A percentile compares a stretch with the other conserved stretches of the same genome.
These are phyloP conservation scores for Hortaea werneckii DNA, from an alignment of 2,329 filamentous ascomycete genomes.

Conservation along the genomic window DNA sequence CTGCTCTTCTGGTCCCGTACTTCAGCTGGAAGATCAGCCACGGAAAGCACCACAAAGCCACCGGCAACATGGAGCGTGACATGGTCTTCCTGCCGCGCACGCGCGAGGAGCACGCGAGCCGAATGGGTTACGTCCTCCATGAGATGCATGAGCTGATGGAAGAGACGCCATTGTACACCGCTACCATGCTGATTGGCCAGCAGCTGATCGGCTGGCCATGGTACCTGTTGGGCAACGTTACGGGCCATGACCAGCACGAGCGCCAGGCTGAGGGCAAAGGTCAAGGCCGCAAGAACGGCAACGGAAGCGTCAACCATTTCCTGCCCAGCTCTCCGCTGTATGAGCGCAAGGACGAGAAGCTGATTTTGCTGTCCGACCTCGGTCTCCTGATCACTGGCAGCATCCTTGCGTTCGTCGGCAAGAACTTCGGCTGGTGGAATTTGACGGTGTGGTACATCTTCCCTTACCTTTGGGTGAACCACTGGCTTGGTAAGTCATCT, in stretches of 20 bases:
- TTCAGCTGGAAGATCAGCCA: conserved; percentile 99
- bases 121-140: conserved; percentile 63
- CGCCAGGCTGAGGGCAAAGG: conserved; percentile 87
- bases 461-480: conserved; percentile 96
- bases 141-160: conserved; percentile 83
- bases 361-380: conserved; percentile 78
- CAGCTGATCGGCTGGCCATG: conserved; percentile 88
- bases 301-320: conserved; percentile 88
- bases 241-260: conserved; percentile 91
- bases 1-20: conserved; percentile 81
- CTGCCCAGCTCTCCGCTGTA: conserved; percentile 78
- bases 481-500: conserved; percentile 78
- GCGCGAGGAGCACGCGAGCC: conserved; percentile 66
- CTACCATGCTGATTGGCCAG: conserved; percentile 64
- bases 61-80: conserved; percentile 90
- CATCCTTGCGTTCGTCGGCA: conserved; percentile 58
- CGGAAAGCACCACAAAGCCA: conserved; percentile 99
- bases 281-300: conserved; percentile 80
- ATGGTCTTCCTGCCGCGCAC: conserved; percentile 99
- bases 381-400: conserved; percentile 54
- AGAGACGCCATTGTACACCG: conserved; percentile 82
- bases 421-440: conserved; percentile 74
- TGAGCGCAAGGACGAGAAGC: conserved; percentile 79
- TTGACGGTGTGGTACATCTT: conserved; percentile 89
- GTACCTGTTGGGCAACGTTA: conserved; percentile 87